Percentiles rank a stretch among this genome's conserved stretches.
Evolutionary conservation across 495 filamentous ascomycete genomes (phyloP).

Genomic region (Penicillium roqueforti): DNA sequence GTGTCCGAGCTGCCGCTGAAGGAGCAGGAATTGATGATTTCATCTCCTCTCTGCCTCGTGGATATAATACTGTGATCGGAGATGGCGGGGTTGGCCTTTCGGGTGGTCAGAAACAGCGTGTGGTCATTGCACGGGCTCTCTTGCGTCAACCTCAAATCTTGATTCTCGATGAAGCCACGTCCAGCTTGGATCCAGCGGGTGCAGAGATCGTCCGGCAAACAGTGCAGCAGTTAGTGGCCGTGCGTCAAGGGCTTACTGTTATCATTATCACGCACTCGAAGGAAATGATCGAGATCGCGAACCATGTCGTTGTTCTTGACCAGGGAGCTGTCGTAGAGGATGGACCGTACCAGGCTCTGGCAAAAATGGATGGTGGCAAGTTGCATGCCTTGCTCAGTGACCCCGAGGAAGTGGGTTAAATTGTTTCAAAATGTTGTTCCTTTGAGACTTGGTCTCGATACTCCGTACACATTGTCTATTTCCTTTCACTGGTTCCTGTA

Average conservation of each 20-base stretch:
- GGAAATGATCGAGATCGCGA: slow-evolving; percentile 80
- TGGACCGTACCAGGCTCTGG: slow-evolving; percentile 56
- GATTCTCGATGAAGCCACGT: slow-evolving; percentile 86
- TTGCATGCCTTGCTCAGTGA: slow-evolving; percentile 35
- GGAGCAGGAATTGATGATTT: slow-evolving; percentile 78
- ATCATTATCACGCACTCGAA: slow-evolving; percentile 73
- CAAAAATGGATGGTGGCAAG: slow-evolving; percentile 33
- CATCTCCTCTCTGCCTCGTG: slow-evolving; percentile 63
- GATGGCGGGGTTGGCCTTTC: slow-evolving; percentile 72
- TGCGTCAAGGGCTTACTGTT: slow-evolving; percentile 39
- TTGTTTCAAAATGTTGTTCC: neutral
- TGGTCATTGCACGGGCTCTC: slow-evolving; percentile 80
- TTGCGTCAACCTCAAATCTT: slow-evolving; percentile 64
- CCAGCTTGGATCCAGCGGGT: slow-evolving; percentile 67
- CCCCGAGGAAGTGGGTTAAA: slow-evolving; percentile 10
- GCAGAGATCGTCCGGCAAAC: slow-evolving; percentile 63
- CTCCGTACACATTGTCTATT: neutral
- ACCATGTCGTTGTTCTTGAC: slow-evolving; percentile 66
- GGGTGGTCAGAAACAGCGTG: slow-evolving; percentile 79
- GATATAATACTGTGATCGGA: slow-evolving; percentile 73
- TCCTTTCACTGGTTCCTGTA: neutral
- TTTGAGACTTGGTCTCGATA: neutral
- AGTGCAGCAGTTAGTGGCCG: slow-evolving; percentile 45
- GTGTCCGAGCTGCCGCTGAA: slow-evolving; percentile 56
- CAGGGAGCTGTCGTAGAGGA: slow-evolving; percentile 62